Evolutionary conservation across 2,329 filamentous ascomycete species (phyloP), one percentile per base, ranked within the genome.

Genomic region (Raffaelea ambrosiae): DNA sequence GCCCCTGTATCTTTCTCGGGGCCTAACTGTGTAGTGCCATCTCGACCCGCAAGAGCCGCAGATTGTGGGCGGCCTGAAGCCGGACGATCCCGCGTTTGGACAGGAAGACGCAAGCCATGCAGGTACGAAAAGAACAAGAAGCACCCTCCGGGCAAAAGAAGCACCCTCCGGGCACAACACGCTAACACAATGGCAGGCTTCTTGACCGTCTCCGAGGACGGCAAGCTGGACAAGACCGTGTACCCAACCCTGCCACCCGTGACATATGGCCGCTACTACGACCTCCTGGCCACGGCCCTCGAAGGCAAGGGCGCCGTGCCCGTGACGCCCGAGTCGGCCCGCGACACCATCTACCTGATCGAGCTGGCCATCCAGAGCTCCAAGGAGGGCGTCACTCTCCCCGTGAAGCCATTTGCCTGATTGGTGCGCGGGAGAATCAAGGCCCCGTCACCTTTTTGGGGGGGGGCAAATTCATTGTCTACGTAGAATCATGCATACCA

Each of bases 1-100:
- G n/a, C n/a, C n/a, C n/a, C n/a, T n/a, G n/a, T n/a, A n/a, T n/a
- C n/a, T n/a, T n/a, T n/a, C n/a, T n/a, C n/a, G n/a, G n/a, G n/a
- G n/a, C n/a, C 35, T 38, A 38, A 38, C 35, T 13, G 19, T 7
- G 22, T 41, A 42, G 43, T 91, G 83, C 65, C 83, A 78, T 68
- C 70, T 91, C 2, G 87, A 93, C 61, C 69, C 79, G 1, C 86
- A 91, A 64, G 87, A 93, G 66, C 78, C 82, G 48, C 84, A 88
- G 62, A 73, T 90, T 46, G 77, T 77, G 61, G 71, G 67, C 2
- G 86, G 86, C 9, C 63, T 77, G 55, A 74, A 71, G 61, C 79
- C 81, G 7, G 72, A 73, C 0, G 80, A 86, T 48, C 61, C 70
- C 3, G 74, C 68, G 3, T 90, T 87, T 58, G 87, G 83, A 2